Percentiles rank a stretch among this genome's conserved stretches.
phyloP scores from a whole-genome alignment of 306 rosid genomes.

The Casuarina glauca region DNA sequence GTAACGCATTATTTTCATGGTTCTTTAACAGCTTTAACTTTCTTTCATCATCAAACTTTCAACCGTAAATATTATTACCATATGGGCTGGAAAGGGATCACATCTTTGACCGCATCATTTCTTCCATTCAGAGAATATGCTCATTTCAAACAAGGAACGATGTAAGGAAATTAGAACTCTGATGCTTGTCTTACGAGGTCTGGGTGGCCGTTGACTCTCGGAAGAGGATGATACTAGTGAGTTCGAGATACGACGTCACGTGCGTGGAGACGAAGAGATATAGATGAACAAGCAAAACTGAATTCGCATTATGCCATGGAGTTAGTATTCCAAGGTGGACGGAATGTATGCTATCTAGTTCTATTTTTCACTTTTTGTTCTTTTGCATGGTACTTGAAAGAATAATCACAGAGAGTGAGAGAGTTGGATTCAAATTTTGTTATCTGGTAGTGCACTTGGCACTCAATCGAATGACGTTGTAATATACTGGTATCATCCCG shows the following conservation, averaged over 20 bases:
- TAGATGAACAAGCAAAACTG: background rate
- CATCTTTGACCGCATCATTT: background rate
- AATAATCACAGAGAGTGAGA: background rate
- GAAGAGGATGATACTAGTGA: background rate
- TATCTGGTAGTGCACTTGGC: no score
- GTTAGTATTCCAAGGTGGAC: background rate
- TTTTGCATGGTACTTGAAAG: background rate
- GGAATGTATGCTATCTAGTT: background rate
- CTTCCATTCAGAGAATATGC: background rate
- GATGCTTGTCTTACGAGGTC: background rate
- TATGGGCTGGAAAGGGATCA: background rate
- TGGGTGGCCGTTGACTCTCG: background rate
- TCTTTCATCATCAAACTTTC: background rate
- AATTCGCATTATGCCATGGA: background rate
- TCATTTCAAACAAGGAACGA: background rate
- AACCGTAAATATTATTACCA: background rate
- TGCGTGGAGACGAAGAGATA: background rate
- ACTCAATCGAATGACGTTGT: background rate
- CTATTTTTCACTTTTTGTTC: no score
- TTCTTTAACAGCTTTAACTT: background rate
- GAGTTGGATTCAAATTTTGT: no score
- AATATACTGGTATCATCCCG: no score
- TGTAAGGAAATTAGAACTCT: background rate
- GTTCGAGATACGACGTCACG: background rate
- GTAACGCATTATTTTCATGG: background rate